These are phyloP conservation scores for Lactarius hengduanensis DNA, from an alignment of 768 basidiomycete genomes.

Conservation along the genomic window DNA sequence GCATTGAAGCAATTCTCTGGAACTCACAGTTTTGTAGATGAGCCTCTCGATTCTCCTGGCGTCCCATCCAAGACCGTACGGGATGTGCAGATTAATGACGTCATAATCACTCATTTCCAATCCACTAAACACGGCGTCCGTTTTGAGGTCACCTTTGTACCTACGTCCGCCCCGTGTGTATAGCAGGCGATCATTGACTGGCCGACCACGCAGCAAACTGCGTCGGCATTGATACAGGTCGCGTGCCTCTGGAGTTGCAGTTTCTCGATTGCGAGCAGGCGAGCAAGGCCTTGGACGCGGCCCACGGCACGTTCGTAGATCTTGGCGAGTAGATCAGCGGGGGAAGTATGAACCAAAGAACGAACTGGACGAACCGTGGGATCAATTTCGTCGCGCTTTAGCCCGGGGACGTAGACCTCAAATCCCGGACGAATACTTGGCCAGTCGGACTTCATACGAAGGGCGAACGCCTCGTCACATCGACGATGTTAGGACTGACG, in stretches of 20 bases:
- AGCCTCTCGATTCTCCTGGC: slow-evolving; percentile 55
- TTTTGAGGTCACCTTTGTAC: slow-evolving; percentile 58
- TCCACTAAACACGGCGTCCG: slow-evolving; percentile 40
- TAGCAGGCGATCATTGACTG: slow-evolving; percentile 29
- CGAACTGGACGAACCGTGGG: slow-evolving; percentile 46
- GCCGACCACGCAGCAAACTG: slow-evolving; percentile 50
- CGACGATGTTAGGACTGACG: slow-evolving; percentile 63
- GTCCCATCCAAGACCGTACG: slow-evolving; percentile 61
- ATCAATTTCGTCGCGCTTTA: slow-evolving; percentile 52
- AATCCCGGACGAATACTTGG: slow-evolving; percentile 55
- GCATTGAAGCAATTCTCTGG: slow-evolving; percentile 1
- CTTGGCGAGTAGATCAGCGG: slow-evolving; percentile 33
- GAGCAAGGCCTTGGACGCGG: slow-evolving; percentile 57
- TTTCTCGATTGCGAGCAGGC: slow-evolving; percentile 61
- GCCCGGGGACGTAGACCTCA: slow-evolving; percentile 55
- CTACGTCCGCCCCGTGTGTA: slow-evolving; percentile 32
- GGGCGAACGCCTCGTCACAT: slow-evolving; percentile 60
- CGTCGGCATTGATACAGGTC: slow-evolving; percentile 48
- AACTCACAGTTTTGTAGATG: slow-evolving; percentile 53
- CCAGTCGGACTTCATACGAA: slow-evolving; percentile 63
- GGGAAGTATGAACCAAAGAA: not conserved
- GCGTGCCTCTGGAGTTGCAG: slow-evolving; percentile 46
- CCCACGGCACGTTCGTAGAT: slow-evolving; percentile 60
- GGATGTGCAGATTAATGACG: slow-evolving; percentile 52
- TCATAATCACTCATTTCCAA: slow-evolving; percentile 60